Evolutionary conservation across 345 rosid genomes (phyloP).

Genomic region (Citrus medica): DNA sequence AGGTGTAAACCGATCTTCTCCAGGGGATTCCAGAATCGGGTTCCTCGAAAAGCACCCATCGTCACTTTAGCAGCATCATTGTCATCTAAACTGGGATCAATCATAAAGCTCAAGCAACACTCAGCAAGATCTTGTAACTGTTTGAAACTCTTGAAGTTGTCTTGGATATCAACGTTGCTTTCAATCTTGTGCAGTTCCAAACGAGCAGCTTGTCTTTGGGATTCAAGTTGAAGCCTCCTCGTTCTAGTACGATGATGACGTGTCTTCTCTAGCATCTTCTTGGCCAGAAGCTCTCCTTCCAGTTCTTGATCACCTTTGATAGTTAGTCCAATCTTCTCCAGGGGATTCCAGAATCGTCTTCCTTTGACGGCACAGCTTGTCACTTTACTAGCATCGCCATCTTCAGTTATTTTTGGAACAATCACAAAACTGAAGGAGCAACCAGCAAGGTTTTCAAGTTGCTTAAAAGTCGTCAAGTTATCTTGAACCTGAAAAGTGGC

Average conservation of each 20-base stretch:
- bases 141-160: background rate
- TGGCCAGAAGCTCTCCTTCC: background rate
- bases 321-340: too few species aligned
- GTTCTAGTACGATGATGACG: background rate
- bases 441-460: too few species aligned
- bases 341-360: too few species aligned
- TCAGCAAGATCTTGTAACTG: background rate
- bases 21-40: background rate
- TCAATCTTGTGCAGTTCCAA: background rate
- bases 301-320: too few species aligned
- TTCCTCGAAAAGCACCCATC: background rate
- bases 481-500: too few species aligned
- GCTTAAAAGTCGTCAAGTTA: too few species aligned
- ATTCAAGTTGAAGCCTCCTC: background rate
- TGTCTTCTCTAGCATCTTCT: background rate
- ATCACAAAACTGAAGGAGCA: too few species aligned
- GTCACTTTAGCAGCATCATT: background rate
- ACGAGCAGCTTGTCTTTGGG: background rate
- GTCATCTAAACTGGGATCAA: background rate
- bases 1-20: background rate
- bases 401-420: too few species aligned
- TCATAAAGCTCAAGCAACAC: background rate
- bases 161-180: background rate
- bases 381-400: too few species aligned
- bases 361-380: too few species aligned